Conservation (phyloP, 1,284 basidiomycete genomes). For the Earliella scabrosa region DNA sequence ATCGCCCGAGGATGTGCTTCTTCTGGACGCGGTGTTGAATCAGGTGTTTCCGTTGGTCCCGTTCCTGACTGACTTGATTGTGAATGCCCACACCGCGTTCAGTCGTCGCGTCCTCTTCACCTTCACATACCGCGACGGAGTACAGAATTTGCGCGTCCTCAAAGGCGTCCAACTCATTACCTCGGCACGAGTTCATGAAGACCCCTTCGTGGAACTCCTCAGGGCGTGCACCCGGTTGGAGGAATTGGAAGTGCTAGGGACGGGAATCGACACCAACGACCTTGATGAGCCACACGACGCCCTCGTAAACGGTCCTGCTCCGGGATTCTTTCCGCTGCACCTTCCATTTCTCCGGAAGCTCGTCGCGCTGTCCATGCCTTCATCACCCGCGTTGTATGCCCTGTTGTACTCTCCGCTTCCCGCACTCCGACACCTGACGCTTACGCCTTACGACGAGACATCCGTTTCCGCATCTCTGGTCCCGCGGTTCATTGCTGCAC, state of each 20-base stretch:
- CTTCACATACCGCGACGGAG: constrained; percentile 58
- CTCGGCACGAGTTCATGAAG: constrained; percentile 25
- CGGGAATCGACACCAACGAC: constrained; percentile 56
- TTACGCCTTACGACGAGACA: constrained; percentile 75
- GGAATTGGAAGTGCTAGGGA: constrained; percentile 66
- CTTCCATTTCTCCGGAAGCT: constrained; percentile 68
- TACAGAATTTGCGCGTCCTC: constrained; percentile 56
- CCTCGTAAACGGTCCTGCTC: constrained; percentile 25
- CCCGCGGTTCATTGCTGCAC: constrained; percentile 62
- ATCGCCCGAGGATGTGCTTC: constrained; percentile 50
- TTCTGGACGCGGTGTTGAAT: constrained; percentile 63
- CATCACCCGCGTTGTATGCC: constrained; percentile 64
- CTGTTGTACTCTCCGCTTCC: constrained; percentile 70
- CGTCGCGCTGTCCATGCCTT: constrained; percentile 68
- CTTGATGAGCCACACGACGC: constrained; percentile 39
- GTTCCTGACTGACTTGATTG: constrained; percentile 60
- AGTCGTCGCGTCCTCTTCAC: constrained; percentile 63
- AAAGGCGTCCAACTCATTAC: constrained; percentile 54
- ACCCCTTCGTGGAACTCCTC: constrained; percentile 51
- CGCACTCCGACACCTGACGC: constrained; percentile 64
- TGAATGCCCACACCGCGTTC: constrained; percentile 62
- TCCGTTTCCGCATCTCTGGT: constrained; percentile 60
- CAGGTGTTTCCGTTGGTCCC: constrained; percentile 72
- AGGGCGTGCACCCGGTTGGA: constrained; percentile 63
- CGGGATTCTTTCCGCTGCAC: constrained; percentile 45